Percentiles rank a stretch among this genome's conserved stretches.
These are phyloP conservation scores for Ascodesmis nigricans DNA, from an alignment of 495 filamentous ascomycete genomes.

Conservation along the genomic window DNA sequence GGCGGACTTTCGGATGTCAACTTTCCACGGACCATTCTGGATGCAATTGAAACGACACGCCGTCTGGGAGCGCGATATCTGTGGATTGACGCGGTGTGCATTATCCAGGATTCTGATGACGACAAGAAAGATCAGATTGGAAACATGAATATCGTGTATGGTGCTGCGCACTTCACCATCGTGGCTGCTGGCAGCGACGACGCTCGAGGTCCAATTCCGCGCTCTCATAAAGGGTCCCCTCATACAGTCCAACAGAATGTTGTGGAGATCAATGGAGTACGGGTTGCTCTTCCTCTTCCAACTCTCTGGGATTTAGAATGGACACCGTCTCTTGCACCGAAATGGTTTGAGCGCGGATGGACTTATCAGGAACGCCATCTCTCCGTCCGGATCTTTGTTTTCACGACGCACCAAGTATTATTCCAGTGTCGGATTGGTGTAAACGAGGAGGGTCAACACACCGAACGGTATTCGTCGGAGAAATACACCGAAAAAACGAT, in stretches of 20 bases:
- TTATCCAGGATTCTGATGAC: conserved; percentile 10
- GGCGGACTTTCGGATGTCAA: conserved; percentile 3
- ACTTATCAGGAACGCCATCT: conserved; percentile 13
- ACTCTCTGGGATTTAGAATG: no score
- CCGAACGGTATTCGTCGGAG: background rate
- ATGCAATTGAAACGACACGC: conserved; percentile 7
- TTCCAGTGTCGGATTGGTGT: conserved; percentile 7
- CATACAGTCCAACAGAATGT: conserved; percentile 1
- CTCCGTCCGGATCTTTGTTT: conserved; percentile 9
- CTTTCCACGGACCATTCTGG: conserved; percentile 11
- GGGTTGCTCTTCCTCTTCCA: conserved; percentile 6
- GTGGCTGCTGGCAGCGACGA: conserved; percentile 8
- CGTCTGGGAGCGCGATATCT: conserved; percentile 9
- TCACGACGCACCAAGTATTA: conserved; percentile 10
- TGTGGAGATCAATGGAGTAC: conserved; percentile 3
- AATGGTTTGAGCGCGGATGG: conserved; percentile 12
- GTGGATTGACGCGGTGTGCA: conserved; percentile 18
- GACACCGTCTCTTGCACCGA: conserved; percentile 7
- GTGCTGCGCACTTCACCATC: conserved; percentile 7
- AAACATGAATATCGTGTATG: conserved; percentile 10
- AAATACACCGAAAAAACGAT: no score
- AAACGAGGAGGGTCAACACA: background rate
- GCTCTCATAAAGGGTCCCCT: conserved; percentile 3
- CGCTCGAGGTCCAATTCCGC: conserved; percentile 9
- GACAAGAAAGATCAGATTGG: conserved; percentile 11